A percentile compares a stretch with the other conserved stretches of the same genome.
phyloP scores from a whole-genome alignment of 2,329 filamentous ascomycete species.

The Calycina herbarum region DNA sequence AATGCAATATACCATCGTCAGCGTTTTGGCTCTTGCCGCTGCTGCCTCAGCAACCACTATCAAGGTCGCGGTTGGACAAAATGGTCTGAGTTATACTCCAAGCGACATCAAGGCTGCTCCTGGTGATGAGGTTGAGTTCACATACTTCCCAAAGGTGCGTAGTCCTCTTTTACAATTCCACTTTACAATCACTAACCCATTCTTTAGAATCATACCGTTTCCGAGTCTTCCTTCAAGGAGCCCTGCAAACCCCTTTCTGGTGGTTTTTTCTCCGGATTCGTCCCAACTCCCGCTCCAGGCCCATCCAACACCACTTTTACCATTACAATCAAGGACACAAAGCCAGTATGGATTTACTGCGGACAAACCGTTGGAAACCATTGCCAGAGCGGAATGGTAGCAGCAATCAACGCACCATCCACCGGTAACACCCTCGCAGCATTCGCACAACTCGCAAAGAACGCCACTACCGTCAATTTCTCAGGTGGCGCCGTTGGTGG shows the following conservation, averaged over 20 bases:
- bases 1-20: slow-evolving; percentile 27
- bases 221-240: slow-evolving; percentile 42
- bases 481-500: slow-evolving; percentile 39
- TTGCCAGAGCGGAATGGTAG: slow-evolving; percentile 52
- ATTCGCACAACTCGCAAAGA: slow-evolving; percentile 35
- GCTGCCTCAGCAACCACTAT: slow-evolving; percentile 21
- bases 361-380: slow-evolving; percentile 38
- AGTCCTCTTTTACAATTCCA: not conserved
- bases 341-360: slow-evolving; percentile 48
- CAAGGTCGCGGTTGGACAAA: slow-evolving; percentile 77
- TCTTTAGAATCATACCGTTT: slow-evolving; percentile 39
- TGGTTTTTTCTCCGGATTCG: slow-evolving; percentile 44
- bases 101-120: slow-evolving; percentile 38
- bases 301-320: slow-evolving; percentile 41
- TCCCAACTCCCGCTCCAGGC: slow-evolving; percentile 36
- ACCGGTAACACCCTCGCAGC: slow-evolving; percentile 42
- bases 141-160: slow-evolving; percentile 36
- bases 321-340: slow-evolving; percentile 42
- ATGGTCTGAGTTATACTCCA: slow-evolving; percentile 80
- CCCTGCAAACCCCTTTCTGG: slow-evolving; percentile 42
- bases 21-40: slow-evolving; percentile 21
- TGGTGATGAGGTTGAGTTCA: slow-evolving; percentile 38
- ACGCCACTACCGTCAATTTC: slow-evolving; percentile 39
- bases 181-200: slow-evolving; percentile 9
- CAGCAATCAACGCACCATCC: slow-evolving; percentile 46